phyloP scores from a whole-genome alignment of 257 asterid genomes.

The Plectranthus barbatus region DNA sequence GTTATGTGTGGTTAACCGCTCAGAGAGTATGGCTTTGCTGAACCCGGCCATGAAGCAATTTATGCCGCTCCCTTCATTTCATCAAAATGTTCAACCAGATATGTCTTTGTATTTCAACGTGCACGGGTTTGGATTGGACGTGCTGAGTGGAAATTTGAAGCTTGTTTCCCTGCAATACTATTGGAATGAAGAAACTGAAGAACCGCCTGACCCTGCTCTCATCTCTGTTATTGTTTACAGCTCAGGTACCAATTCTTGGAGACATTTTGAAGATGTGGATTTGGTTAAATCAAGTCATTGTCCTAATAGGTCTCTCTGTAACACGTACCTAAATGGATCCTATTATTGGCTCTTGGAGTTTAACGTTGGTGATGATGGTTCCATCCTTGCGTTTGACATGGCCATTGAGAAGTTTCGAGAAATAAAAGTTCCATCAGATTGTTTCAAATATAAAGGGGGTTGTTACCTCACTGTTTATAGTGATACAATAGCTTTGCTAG shows the following conservation, averaged over 20 bases:
- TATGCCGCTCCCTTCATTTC: slow-evolving; percentile 8
- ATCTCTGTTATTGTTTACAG: slow-evolving; percentile 34
- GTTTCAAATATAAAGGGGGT: slow-evolving; percentile 20
- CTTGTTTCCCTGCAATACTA: too few relatives aligned
- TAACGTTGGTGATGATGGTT: slow-evolving; percentile 12
- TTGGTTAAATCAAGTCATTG: slow-evolving; percentile 18
- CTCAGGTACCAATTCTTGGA: too few relatives aligned
- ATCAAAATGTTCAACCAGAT: slow-evolving; percentile 9
- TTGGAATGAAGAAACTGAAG: slow-evolving; percentile 16
- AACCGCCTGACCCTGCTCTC: slow-evolving; percentile 1
- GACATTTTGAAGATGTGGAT: too few relatives aligned
- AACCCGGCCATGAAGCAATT: too few relatives aligned
- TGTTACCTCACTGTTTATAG: too few relatives aligned
- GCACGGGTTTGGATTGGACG: slow-evolving; percentile 40
- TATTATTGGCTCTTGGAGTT: slow-evolving; percentile 13
- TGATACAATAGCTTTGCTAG: slow-evolving; percentile 30
- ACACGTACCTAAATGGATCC: too few relatives aligned
- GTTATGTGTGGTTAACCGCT: too few relatives aligned
- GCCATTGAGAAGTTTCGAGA: too few relatives aligned
- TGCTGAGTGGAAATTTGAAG: too few relatives aligned
- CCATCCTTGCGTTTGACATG: slow-evolving; percentile 35
- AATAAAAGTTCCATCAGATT: slow-evolving; percentile 28
- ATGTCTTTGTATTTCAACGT: slow-evolving; percentile 9
- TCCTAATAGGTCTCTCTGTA: slow-evolving; percentile 30
- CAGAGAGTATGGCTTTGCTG: too few relatives aligned